phyloP scores from a whole-genome alignment of 495 filamentous ascomycete genomes.

The Paragyromitra xinjiangensis region DNA sequence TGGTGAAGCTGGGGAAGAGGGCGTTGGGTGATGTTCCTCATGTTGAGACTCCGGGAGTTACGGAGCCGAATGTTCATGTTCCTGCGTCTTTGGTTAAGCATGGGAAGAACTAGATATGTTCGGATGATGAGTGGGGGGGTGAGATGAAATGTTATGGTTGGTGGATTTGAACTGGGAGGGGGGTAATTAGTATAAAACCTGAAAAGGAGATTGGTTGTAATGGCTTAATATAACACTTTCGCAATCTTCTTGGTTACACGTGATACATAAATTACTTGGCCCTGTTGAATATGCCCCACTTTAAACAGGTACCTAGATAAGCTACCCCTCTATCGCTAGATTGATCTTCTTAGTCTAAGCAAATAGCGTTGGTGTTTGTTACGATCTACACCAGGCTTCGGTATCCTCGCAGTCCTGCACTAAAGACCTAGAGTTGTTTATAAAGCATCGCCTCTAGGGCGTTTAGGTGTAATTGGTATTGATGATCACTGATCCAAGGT shows the following conservation, averaged over 20 bases:
- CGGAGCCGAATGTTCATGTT: not conserved
- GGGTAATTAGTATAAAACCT: not conserved
- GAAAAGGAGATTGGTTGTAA: not conserved
- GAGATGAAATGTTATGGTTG: too few relatives aligned
- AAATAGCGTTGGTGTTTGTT: too few relatives aligned
- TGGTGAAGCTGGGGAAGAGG: not conserved
- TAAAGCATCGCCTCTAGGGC: too few relatives aligned
- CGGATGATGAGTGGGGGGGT: not conserved
- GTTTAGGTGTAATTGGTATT: too few relatives aligned
- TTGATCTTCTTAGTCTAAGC: too few relatives aligned
- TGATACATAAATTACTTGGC: not conserved
- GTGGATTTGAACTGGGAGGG: not conserved
- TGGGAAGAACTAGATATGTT: not conserved
- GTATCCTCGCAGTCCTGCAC: too few relatives aligned
- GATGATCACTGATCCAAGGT: too few relatives aligned
- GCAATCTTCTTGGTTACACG: not conserved
- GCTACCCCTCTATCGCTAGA: too few relatives aligned
- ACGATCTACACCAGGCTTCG: too few relatives aligned
- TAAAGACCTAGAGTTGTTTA: too few relatives aligned
- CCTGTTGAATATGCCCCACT: not conserved
- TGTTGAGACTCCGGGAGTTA: not conserved
- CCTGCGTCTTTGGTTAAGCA: not conserved
- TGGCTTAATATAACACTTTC: conserved; percentile 3
- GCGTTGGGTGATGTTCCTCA: not conserved
- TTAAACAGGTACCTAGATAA: not conserved